Evolutionary conservation across 768 basidiomycete species (phyloP).

Genomic region (Suillus fuscotomentosus): DNA sequence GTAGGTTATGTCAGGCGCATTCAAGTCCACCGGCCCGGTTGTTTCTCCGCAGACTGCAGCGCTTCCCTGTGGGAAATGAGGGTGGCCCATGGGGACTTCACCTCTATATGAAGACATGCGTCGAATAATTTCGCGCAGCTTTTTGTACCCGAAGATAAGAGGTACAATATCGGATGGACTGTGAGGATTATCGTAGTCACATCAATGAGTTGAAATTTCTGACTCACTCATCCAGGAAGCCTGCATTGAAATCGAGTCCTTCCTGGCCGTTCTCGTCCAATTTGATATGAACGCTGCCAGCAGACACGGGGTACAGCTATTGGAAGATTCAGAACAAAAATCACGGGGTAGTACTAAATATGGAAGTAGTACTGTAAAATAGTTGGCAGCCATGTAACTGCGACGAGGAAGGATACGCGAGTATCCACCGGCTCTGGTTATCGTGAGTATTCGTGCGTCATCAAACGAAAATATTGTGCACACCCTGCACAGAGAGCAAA

Average conservation of each 20-base stretch:
- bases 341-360: not conserved
- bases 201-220: not conserved
- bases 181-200: not conserved
- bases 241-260: conserved; percentile 42
- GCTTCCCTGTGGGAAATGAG: conserved; percentile 20
- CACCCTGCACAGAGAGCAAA: conserved; percentile 1
- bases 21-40: conserved; percentile 20
- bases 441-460: not conserved
- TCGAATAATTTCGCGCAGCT: conserved; percentile 26
- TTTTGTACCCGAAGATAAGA: conserved; percentile 29
- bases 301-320: conserved; percentile 43
- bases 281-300: conserved; percentile 47
- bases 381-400: conserved; percentile 19
- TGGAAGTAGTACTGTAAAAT: conserved; percentile 28
- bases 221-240: conserved; percentile 45
- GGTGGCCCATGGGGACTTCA: conserved; percentile 23
- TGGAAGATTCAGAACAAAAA: not conserved
- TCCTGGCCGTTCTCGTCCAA: conserved; percentile 40
- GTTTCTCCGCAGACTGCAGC: conserved; percentile 23
- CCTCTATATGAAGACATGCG: conserved; percentile 43
- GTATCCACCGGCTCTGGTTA: not conserved
- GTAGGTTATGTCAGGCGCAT: conserved; percentile 31
- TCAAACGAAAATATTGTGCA: not conserved
- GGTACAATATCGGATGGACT: conserved; percentile 27
- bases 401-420: conserved; percentile 1